Base-by-base conservation (phyloP, 331 rosid genomes). In the Phaseolus coccineus region DNA sequence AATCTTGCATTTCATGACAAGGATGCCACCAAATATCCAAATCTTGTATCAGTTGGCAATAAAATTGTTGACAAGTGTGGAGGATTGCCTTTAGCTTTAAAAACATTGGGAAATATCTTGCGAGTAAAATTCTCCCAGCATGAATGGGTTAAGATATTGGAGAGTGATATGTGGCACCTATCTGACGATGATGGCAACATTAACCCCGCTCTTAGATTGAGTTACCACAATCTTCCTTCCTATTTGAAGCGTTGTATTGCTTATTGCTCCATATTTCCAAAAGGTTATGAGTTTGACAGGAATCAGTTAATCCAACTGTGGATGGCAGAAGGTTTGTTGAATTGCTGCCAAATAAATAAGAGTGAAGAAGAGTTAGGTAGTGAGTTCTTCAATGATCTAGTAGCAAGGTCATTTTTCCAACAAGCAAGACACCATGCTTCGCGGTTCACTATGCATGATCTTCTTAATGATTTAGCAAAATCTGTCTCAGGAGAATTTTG, bases 281-380 rank as follows among this genome's bases (percentile, higher is more conserved):
- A 78, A 35, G 89, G 81, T 30, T 59, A 67, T 28, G 7, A 10
- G 8, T 59, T 83, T 71, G 58, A 67, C 0, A 79, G 65, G 73
- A 61, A 62, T 57, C 11, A 55, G 19, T 8, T 88, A 8, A 78
- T 85, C 24, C 27, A 24, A 4, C 4, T 71, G 5, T 88, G 91
- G 89, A 88, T 85, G 87, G 86, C 85, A 12, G 86, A 85, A 80
- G 84, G 48, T 68, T 81, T 37, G 25, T 53, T 11, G 69, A 77
- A 15, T 44, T 47, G 69, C 44, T 28, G 39, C 9, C 33, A 8
- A 53, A 25, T 3, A 44, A 7, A 59, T 8, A 62, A 9, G 27
- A 72, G 71, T 19, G 79, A 80, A 33, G 85, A 83, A 65, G 85
- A 86, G 31, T 48, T 83, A 10, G 89, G 85, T n/a, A 37, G 44